A percentile compares a stretch with the other conserved stretches of the same genome.
Conservation (phyloP, 2,329 filamentous ascomycete genomes). For the Aureobasidium sp. region DNA sequence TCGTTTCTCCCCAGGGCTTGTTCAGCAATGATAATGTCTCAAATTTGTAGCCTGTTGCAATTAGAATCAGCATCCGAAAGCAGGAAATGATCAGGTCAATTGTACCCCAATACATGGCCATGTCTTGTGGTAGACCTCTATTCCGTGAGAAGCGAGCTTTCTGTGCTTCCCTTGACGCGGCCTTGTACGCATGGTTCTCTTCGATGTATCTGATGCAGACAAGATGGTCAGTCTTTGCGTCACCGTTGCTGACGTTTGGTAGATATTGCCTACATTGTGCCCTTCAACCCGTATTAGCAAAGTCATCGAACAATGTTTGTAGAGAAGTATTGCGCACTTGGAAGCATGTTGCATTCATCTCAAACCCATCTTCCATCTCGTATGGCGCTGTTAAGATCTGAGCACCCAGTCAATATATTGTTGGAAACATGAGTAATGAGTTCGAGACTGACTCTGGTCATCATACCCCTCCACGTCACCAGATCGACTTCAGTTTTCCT, state of each 20-base stretch:
- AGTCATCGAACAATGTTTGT: slow-evolving; percentile 1
- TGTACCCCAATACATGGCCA: slow-evolving; percentile 89
- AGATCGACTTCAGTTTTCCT: slow-evolving; percentile 67
- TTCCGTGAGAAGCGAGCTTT: slow-evolving; percentile 33
- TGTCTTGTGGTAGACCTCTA: slow-evolving; percentile 51
- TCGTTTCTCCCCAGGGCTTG: slow-evolving; percentile 62
- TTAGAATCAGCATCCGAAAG: neutral
- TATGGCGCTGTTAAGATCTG: slow-evolving; percentile 83
- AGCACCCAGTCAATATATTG: slow-evolving; percentile 6
- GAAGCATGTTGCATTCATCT: slow-evolving; percentile 91
- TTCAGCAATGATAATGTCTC: slow-evolving; percentile 77
- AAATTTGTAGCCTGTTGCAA: slow-evolving; percentile 78
- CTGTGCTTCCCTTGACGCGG: slow-evolving; percentile 54
- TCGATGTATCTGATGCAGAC: slow-evolving; percentile 69
- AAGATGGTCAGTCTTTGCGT: slow-evolving; percentile 1
- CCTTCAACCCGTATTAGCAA: slow-evolving; percentile 32
- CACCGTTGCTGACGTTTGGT: neutral
- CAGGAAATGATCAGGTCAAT: neutral
- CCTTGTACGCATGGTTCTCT: slow-evolving; percentile 73
- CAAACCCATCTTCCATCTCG: slow-evolving; percentile 78
- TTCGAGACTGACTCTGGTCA: slow-evolving; percentile 70
- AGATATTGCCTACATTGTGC: slow-evolving; percentile 44
- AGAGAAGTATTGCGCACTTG: slow-evolving; percentile 53
- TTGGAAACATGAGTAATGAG: neutral
- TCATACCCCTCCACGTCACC: slow-evolving; percentile 94